Evolutionary conservation across 1,284 basidiomycete genomes (phyloP).

Genomic region (Cutaneotrichosporon sp.): DNA sequence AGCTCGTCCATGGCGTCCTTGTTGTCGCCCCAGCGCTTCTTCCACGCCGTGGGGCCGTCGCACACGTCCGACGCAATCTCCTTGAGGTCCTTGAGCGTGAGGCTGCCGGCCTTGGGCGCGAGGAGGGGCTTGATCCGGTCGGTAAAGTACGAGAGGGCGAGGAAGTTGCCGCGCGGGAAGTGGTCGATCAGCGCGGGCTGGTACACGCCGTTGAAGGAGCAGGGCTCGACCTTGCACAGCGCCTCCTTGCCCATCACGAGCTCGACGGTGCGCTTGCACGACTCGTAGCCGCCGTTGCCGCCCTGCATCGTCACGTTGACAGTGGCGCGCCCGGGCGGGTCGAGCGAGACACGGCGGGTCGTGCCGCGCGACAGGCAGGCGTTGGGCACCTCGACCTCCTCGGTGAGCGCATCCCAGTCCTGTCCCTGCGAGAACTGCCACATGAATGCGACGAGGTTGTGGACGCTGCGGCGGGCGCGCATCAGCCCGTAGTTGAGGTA

Average conservation of each 20-base stretch:
- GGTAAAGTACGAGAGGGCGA: constrained; percentile 95
- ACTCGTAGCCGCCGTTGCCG: constrained; percentile 76
- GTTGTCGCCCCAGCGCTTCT: constrained; percentile 54
- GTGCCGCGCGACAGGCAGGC: constrained; percentile 79
- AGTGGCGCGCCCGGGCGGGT: constrained; percentile 59
- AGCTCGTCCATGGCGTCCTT: constrained; percentile 70
- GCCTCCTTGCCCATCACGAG: constrained; percentile 96
- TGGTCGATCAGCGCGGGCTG: constrained; percentile 91
- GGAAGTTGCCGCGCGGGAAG: constrained; percentile 75
- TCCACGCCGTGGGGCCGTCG: constrained; percentile 66
- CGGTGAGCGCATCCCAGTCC: constrained; percentile 55
- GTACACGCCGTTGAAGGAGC: constrained; percentile 96
- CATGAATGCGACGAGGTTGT: constrained; percentile 87
- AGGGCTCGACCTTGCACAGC: constrained; percentile 86
- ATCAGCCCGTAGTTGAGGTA: constrained; percentile 96
- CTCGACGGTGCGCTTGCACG: constrained; percentile 81
- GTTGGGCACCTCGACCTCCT: constrained; percentile 60
- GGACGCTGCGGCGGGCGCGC: constrained; percentile 81
- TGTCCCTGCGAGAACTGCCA: constrained; percentile 56
- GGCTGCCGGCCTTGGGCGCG: constrained; percentile 34
- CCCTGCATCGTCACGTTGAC: constrained; percentile 80
- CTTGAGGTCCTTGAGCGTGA: constrained; percentile 67
- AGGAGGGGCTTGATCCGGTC: constrained; percentile 87
- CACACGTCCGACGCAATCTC: constrained; percentile 71
- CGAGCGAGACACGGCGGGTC: constrained; percentile 67